These are phyloP conservation scores for Tetrahymena elliotti DNA, from an alignment of 73 alveolate species.

Conservation along the genomic window DNA sequence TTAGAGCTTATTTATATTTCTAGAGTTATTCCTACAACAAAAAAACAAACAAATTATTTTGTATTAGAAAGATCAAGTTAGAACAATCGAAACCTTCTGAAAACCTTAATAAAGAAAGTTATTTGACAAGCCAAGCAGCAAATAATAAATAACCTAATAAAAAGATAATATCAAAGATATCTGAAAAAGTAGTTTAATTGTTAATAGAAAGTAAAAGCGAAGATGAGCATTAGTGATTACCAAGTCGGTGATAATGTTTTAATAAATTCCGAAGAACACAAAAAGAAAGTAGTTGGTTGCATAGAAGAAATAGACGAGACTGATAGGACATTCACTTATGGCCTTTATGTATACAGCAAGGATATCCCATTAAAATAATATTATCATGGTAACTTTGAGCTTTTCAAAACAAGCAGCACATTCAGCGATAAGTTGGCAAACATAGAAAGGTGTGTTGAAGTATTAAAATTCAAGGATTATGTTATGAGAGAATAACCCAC, in stretches of 20 bases:
- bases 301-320: background rate
- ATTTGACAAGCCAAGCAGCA: too few relatives aligned
- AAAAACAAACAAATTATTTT: too few relatives aligned
- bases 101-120: background rate
- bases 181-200: background rate
- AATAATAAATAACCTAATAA: background rate
- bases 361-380: background rate
- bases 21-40: background rate
- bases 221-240: background rate
- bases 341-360: background rate
- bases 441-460: background rate
- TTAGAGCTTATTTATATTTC: background rate
- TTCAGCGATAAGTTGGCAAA: background rate
- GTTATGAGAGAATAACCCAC: background rate
- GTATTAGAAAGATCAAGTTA: background rate
- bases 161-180: background rate
- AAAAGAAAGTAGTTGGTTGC: background rate
- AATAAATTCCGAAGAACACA: background rate
- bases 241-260: background rate
- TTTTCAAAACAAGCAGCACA: background rate
- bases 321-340: background rate
- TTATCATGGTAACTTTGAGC: background rate
- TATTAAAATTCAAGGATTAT: background rate
- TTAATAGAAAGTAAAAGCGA: background rate
- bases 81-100: background rate